Evolutionary conservation across 1,284 basidiomycete species (phyloP), one percentile per base, ranked within the genome.

Genomic region (Fomitopsis palustris): DNA sequence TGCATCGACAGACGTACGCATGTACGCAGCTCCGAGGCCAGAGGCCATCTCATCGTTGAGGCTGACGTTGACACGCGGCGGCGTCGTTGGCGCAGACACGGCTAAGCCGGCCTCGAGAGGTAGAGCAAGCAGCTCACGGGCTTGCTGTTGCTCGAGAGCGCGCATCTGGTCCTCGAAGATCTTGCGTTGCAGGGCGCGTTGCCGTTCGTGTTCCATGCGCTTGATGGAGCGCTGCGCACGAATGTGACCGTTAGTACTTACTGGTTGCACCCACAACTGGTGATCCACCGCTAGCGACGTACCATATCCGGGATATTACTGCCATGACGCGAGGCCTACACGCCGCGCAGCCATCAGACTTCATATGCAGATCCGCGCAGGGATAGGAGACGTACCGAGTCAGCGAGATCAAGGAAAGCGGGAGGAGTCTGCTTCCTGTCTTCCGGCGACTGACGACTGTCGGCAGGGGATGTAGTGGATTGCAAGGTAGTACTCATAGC

Each of bases 151-250:
- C 75, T 97, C 95, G 61, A 97, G 83, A 64, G 83, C 87, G 57
- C 88, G 86, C 90, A 96, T 96, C 75, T 96, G 93, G 67, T 95
- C 92, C 74, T 96, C 95, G 72, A 97, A 96, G 67, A 92, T 77
- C 74, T 88, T 91, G 70, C 93, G 87, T 74, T 96, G 95, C 58
- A 92, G 75, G 49, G 78, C 77, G 65, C 94, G 91, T 75, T 94
- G 92, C 58, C 90, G 84, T 74, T 96, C 93, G 72, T 96, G 93
- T 74, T 96, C 93, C 64, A 92, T 77, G 67, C 93, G 90, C 74
- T 95, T 96, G 69, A 93, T 80, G 63, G 95, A 86, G 64, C 91
- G 90, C 91, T 96, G 75, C 63, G 57, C 57, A 29, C 57, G 47
- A 41, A 42, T 19, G 25, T 21, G 25, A 47, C 31, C 8, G 62